A percentile compares a stretch with the other conserved stretches of the same genome.
These are phyloP conservation scores for Phalaenopsis hybrid DNA, from an alignment of 116 monocot genomes.

Conservation along the genomic window DNA sequence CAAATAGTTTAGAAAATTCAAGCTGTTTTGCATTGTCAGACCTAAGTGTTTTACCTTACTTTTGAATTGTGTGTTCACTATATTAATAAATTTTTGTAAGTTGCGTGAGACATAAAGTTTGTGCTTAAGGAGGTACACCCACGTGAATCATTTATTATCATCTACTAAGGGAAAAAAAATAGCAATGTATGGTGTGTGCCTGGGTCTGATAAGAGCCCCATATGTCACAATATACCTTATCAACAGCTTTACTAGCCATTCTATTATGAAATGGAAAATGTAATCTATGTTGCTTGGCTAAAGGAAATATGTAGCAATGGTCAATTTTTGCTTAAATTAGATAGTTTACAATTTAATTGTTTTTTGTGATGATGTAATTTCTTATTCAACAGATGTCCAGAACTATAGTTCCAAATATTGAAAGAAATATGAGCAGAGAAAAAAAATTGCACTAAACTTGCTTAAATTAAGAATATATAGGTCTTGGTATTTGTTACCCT, in stretches of 20 bases:
- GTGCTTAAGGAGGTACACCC: constrained; percentile 9
- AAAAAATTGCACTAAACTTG: too few relatives aligned
- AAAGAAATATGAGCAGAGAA: too few relatives aligned
- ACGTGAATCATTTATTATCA: constrained; percentile 9
- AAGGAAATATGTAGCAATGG: neutral
- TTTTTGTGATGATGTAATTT: too few relatives aligned
- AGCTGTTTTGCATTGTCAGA: constrained; percentile 15
- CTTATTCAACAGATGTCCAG: too few relatives aligned
- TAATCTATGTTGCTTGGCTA: neutral
- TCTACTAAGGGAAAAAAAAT: constrained; percentile 20
- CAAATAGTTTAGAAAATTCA: neutral
- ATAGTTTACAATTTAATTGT: too few relatives aligned
- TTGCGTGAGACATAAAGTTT: neutral
- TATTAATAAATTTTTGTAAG: neutral
- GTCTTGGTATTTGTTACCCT: too few relatives aligned
- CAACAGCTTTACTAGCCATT: neutral
- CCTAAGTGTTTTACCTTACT: neutral
- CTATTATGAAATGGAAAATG: neutral
- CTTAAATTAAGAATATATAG: too few relatives aligned
- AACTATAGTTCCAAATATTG: too few relatives aligned
- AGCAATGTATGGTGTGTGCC: neutral
- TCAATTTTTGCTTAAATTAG: too few relatives aligned
- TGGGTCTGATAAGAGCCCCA: constrained; percentile 10
- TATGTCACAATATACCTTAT: constrained; percentile 15
- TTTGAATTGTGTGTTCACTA: constrained; percentile 4